Percentiles rank a stretch among this genome's conserved stretches.
Evolutionary conservation across 345 rosid species (phyloP).

Genomic region (Salix purpurea): DNA sequence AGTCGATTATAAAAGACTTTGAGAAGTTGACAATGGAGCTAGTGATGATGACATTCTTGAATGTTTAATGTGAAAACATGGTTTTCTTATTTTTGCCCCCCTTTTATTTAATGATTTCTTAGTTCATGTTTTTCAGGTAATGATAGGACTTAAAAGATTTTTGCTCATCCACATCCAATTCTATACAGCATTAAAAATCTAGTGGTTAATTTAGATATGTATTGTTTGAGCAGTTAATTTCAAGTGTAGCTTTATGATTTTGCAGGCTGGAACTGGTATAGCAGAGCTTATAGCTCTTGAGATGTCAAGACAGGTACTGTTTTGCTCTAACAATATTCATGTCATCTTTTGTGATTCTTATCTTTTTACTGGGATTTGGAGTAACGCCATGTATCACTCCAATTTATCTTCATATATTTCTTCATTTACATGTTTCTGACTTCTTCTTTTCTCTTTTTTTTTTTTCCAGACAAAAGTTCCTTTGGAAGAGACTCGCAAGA

Average conservation of each 20-base stretch:
- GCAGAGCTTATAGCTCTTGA: slow-evolving; percentile 94
- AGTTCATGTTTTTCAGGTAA: too few relatives aligned
- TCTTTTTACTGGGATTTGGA: background rate
- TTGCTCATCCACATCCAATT: background rate
- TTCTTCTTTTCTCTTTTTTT: background rate
- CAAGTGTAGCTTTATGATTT: background rate
- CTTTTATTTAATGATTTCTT: too few relatives aligned
- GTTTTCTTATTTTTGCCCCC: too few relatives aligned
- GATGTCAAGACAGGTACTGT: slow-evolving; percentile 74
- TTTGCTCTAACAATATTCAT: background rate
- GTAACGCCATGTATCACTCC: background rate
- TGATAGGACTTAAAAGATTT: too few relatives aligned
- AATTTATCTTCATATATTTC: slow-evolving; percentile 27
- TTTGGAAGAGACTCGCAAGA: slow-evolving; percentile 73
- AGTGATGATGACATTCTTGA: too few relatives aligned
- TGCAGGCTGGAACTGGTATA: slow-evolving; percentile 98
- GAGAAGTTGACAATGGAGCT: background rate
- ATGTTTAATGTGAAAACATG: too few relatives aligned
- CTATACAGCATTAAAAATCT: too few relatives aligned
- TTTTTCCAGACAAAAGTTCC: slow-evolving; percentile 45
- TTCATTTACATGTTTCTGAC: background rate
- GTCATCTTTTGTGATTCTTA: background rate
- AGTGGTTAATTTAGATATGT: too few relatives aligned
- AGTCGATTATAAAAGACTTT: background rate
- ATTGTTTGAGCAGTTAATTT: background rate